Conservation (phyloP, 73 alveolate species). For the Paramecium octaurelia region DNA sequence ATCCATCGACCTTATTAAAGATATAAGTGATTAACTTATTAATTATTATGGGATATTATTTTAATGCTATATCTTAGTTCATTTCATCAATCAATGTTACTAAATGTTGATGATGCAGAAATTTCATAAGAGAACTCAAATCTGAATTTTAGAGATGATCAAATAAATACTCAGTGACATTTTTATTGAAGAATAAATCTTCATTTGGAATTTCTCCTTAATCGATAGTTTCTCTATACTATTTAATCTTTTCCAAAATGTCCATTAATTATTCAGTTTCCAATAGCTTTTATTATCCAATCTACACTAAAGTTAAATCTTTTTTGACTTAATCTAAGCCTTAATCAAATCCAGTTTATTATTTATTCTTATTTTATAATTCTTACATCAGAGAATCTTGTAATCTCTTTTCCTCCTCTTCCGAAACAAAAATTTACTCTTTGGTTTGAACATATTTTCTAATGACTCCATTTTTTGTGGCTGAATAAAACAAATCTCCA, state of each 20-base stretch:
- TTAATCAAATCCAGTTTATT: conserved; percentile 48
- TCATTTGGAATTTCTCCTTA: neutral
- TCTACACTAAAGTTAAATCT: neutral
- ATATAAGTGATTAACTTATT: neutral
- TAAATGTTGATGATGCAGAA: conserved; percentile 28
- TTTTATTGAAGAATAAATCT: neutral
- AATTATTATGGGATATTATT: neutral
- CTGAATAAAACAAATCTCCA: conserved; percentile 89
- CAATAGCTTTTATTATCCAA: neutral
- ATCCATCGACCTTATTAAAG: conserved; percentile 43
- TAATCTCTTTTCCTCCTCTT: conserved; percentile 85
- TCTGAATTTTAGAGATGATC: neutral
- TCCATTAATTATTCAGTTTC: conserved; percentile 42
- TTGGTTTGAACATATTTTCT: conserved; percentile 86
- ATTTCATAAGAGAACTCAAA: neutral
- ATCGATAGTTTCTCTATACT: neutral
- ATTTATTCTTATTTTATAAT: conserved; percentile 77
- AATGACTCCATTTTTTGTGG: conserved; percentile 82
- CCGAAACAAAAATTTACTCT: conserved; percentile 86
- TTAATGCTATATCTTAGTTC: neutral
- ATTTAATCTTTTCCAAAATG: neutral
- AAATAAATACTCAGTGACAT: neutral
- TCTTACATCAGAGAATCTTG: conserved; percentile 78
- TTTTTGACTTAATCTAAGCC: neutral
- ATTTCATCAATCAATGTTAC: conserved; percentile 7